Evolutionary conservation across 2,329 filamentous ascomycete species (phyloP), one percentile per base, ranked within the genome.

Genomic region (Fragosphaeria purpurea): DNA sequence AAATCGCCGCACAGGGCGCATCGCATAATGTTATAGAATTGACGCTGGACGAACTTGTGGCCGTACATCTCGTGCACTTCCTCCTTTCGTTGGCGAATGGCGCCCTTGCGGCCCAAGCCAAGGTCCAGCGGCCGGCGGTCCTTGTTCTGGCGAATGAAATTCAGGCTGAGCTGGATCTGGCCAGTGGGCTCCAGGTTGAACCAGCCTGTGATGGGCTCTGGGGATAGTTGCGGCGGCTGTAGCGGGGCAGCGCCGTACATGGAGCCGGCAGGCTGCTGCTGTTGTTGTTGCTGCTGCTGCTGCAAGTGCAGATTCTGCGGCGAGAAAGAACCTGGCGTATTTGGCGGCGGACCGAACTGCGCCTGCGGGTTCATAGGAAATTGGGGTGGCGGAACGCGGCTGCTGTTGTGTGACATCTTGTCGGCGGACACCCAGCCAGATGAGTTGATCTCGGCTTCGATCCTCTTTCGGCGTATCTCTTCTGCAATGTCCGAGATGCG

Each of bases 11-110:
- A 98, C 38, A 97, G 82, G 11, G 93, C 93, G 69, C 93, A 98
- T 55, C 93, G 91, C 93, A 98, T 98, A 64, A 98, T 96, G 76
- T 97, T 98, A 82, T 97, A 98, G 69, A 98, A 98, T 67, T 96
- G 93, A 66, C 96, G 90, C 63, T 93, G 87, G 50, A 97, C 85
- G 64, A 98, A 98, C 71, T 97, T 98, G 82, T 98, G 93, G 46
- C 93, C 93, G 65, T 95, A 96, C 75, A 96, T 95, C 71, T 98
- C 93, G 70, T 96, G 88, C 5, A 98, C 85, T 62, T 97, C 90
- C 68, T 98, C 93, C 73, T 98, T 98, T 63, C 88, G 88, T 70
- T 98, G 91, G 58, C 93, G 88, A 59, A 98, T 89, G 56, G 93
- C 93, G 62, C 91, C 93, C 71, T 96, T 95, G 65, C 93, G 86